These are phyloP conservation scores for Leccinum pachyderme DNA, from an alignment of 1,284 basidiomycete genomes.

Conservation along the genomic window DNA sequence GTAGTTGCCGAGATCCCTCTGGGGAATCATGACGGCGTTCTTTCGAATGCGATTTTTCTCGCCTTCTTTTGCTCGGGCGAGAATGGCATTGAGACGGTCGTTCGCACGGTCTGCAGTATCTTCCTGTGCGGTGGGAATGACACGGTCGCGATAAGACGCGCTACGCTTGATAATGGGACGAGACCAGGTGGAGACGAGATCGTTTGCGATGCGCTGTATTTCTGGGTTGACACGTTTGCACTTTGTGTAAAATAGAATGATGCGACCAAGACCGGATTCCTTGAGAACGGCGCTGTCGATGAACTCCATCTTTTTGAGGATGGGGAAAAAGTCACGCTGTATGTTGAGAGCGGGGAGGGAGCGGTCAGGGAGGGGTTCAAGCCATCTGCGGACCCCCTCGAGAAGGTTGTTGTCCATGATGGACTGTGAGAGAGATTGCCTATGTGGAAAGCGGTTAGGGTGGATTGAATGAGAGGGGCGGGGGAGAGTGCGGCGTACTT, in stretches of 20 bases:
- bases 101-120: constrained; percentile 37
- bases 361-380: constrained; percentile 91
- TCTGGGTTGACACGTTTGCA: constrained; percentile 85
- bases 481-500: constrained; percentile 60
- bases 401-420: constrained; percentile 96
- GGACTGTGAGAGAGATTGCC: constrained; percentile 83
- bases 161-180: constrained; percentile 93
- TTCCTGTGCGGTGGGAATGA: constrained; percentile 53
- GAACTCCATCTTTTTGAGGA: constrained; percentile 84
- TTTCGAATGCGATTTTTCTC: constrained; percentile 68
- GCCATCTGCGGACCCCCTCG: constrained; percentile 88
- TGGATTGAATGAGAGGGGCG: background rate
- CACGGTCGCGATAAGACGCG: constrained; percentile 77
- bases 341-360: constrained; percentile 96
- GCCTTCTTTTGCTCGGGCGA: constrained; percentile 64
- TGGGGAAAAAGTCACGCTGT: constrained; percentile 88
- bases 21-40: constrained; percentile 78
- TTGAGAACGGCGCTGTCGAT: constrained; percentile 92
- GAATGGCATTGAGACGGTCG: constrained; percentile 66
- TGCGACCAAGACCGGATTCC: constrained; percentile 87
- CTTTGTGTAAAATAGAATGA: constrained; percentile 95
- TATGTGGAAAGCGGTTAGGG: constrained; percentile 31
- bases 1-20: constrained; percentile 66
- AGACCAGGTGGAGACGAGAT: constrained; percentile 86
- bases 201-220: constrained; percentile 79